Base-by-base conservation (phyloP, 352 stramenopile species). In the Globisporangium alternatum region DNA sequence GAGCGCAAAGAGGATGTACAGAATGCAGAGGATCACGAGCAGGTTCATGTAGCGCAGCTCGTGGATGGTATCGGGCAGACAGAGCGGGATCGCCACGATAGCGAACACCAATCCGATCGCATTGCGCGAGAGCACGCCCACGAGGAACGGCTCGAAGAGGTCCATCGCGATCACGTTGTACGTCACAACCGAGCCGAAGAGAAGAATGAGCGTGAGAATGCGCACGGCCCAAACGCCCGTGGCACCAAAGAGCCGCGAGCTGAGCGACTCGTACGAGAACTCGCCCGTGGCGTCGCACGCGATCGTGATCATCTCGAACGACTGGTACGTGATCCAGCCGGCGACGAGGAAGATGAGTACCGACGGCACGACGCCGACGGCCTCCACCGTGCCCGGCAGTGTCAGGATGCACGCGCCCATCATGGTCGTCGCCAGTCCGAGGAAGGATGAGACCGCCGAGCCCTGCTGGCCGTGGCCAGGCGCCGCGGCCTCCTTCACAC, bases 161-260 rank as follows among this genome's bases (percentile, higher is more conserved):
- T 95, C 86, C 80, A 91, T 93, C 28, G 80, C 79, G 67, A 95
- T 91, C 13, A 95, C 81, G 67, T 89, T 91, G 74, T 93, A 92
- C 72, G 78, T 91, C 44, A 95, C 78, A 37, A 91, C 76, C 25
- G 83, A 81, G 58, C 86, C 86, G 56, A 95, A 95, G 22, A 93
- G 74, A 60, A 95, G 71, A 53, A 84, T 67, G 51, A 95, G 68
- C 55, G 84, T 91, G 41, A 93, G 64, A n/a, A 87, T 49, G 33
- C 86, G 86, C 47, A 95, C 77, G 44, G 73, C 70, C 83, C 83
- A 95, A 8, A 95, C 79, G 60, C 82, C 82, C 5, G 75, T 56
- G 4, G 83, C 76, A 30, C 77, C 77, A 33, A 92, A 90, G 17
- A 95, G 72, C 45, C 83, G 78, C 54, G 82, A 90, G 74, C 80